These are phyloP conservation scores for Blastocystis sp. DNA, from an alignment of 352 stramenopile species.

Conservation along the genomic window DNA sequence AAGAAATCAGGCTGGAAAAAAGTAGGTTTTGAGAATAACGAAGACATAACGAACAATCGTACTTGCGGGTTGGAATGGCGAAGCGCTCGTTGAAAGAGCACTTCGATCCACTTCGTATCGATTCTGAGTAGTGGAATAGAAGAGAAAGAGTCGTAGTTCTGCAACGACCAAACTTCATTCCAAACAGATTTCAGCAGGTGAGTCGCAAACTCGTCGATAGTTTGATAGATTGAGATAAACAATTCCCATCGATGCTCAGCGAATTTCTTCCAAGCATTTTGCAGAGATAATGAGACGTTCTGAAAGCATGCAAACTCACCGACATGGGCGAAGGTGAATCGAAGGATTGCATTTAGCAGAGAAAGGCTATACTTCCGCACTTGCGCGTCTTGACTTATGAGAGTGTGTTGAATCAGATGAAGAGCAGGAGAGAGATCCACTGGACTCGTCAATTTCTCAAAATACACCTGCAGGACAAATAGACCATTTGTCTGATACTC, in stretches of 20 bases:
- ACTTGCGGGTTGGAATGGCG: slow-evolving; percentile 13
- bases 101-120: not conserved
- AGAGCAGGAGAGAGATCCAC: not conserved
- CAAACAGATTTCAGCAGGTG: slow-evolving; percentile 12
- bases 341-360: not conserved
- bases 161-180: not conserved
- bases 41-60: not conserved
- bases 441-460: not conserved
- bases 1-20: not conserved
- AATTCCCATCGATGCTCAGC: not conserved
- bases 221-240: slow-evolving; percentile 57
- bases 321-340: not conserved
- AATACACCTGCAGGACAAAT: not conserved
- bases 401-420: not conserved
- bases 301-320: not conserved
- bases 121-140: not conserved
- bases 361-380: slow-evolving; percentile 1
- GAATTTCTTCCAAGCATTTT: not conserved
- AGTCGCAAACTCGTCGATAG: slow-evolving; percentile 50
- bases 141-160: not conserved
- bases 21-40: not conserved
- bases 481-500: not conserved
- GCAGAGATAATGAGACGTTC: too few species aligned
- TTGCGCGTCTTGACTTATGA: not conserved
- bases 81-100: not conserved